Conservation (phyloP, 495 filamentous ascomycete genomes). For the Oleoguttula mirabilis region DNA sequence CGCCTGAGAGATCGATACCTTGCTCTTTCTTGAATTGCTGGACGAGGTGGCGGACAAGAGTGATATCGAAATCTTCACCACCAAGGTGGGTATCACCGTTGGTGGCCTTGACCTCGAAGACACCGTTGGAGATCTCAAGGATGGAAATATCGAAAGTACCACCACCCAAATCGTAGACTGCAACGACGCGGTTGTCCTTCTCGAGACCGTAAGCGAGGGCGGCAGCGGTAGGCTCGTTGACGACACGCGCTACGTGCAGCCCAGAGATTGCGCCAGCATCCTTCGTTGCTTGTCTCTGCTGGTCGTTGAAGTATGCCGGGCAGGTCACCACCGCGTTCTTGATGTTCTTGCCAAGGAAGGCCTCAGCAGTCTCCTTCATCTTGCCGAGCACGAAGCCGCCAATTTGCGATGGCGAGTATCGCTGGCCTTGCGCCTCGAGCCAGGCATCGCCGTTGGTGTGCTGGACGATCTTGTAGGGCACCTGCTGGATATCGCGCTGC, state of each 20-base stretch:
- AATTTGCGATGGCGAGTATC: constrained; percentile 96
- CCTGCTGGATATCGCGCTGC: constrained; percentile 95
- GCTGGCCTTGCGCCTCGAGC: constrained; percentile 90
- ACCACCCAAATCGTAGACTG: constrained; percentile 74
- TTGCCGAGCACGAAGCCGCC: constrained; percentile 95
- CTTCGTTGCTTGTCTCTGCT: constrained; percentile 97
- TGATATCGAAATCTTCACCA: constrained; percentile 99
- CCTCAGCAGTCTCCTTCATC: constrained; percentile 98
- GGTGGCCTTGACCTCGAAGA: constrained; percentile 96
- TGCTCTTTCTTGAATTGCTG: constrained; percentile 93
- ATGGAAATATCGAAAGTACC: constrained; percentile 99
- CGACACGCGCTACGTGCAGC: constrained; percentile 96
- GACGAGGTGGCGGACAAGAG: constrained; percentile 87
- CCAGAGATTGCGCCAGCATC: constrained; percentile 95
- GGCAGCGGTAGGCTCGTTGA: constrained; percentile 52
- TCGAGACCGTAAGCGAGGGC: constrained; percentile 36
- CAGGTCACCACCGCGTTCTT: constrained; percentile 96
- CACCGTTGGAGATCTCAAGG: constrained; percentile 88
- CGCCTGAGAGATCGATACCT: constrained; percentile 76
- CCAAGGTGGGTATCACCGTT: constrained; percentile 99
- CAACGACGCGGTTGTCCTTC: constrained; percentile 37
- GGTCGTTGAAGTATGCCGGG: constrained; percentile 99
- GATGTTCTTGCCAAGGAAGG: constrained; percentile 89
- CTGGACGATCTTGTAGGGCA: constrained; percentile 98
- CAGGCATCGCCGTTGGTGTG: constrained; percentile 97